Evolutionary conservation across 148 eudicot genomes (phyloP), one percentile per base, ranked within the genome.

Genomic region (Rhododendron ferrugineum): DNA sequence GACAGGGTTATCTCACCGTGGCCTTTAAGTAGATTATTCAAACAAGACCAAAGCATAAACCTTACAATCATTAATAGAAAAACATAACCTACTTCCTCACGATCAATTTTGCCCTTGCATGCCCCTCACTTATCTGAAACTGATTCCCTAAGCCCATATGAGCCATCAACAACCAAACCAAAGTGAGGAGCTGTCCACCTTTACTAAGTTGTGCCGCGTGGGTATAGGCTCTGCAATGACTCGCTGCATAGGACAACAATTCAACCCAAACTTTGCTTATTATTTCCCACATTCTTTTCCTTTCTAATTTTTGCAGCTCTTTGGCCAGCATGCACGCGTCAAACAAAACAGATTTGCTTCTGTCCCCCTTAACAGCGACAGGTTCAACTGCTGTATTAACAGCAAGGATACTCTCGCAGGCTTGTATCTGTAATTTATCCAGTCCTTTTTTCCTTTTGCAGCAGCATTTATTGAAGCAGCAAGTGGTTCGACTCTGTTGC

Each of bases 81-180:
- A 52, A 52, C 3, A 1, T 13, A 14, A 79, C 6, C 46, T 80
- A 80, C 46, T 52, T 80, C 26, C 68, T 30, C 11, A 62, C 84
- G 46, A 37, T 52, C 6, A 81, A 60, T 37, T 60, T 62, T 1
- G 73, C 80, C 66, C 47, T 83, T 28, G 85, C 78, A 26, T 49
- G 58, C 30, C 79, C 85, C 34, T 79, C 87, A 58, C 79, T 81
- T 30, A 82, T 82, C 50, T 86, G 82, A 46, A 86, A 82, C 49
- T 82, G 87, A 46, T 58, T 58, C 11, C 87, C 87, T 3, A 86
- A 78, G 66, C 87, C 87, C 11, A 79, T 11, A 82, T 86, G 87
- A 58, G 88, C 82, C 88, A 86, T 82, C 66, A 86, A 77, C 82
- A 86, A 49, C 88, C 88, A 86, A 77, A 86, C 78, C 47, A 76